Conservation (phyloP, 2,329 filamentous ascomycete genomes). For the Fusarium paranaense region DNA sequence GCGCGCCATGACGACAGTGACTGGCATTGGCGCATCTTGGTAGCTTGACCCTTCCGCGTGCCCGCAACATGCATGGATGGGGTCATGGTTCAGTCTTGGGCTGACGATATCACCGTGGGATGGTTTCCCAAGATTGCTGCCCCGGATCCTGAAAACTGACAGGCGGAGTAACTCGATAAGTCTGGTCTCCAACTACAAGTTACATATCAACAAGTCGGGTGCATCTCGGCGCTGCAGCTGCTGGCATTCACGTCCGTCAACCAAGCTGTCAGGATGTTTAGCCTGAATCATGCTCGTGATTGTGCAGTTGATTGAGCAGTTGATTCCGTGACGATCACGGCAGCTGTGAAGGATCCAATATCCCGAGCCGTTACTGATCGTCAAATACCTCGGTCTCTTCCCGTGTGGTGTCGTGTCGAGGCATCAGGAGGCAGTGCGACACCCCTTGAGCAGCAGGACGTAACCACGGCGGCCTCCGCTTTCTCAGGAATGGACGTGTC, state of each 20-base stretch:
- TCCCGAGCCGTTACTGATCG: slow-evolving; percentile 26
- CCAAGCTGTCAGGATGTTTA: slow-evolving; percentile 5
- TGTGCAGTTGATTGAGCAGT: slow-evolving; percentile 10
- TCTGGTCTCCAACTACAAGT: slow-evolving; percentile 2
- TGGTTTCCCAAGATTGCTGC: slow-evolving; percentile 7
- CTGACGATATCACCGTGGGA: slow-evolving; percentile 16
- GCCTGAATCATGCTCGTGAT: slow-evolving; percentile 22
- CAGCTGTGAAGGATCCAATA: slow-evolving; percentile 30
- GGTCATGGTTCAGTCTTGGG: slow-evolving; percentile 14
- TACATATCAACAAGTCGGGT: slow-evolving; percentile 8
- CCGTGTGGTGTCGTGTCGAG: slow-evolving; percentile 19
- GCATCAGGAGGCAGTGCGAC: slow-evolving; percentile 20
- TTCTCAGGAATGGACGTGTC: slow-evolving; percentile 30
- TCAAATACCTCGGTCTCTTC: slow-evolving; percentile 37
- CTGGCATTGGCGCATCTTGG: slow-evolving; percentile 24
- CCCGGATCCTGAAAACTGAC: slow-evolving; percentile 21
- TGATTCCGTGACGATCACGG: slow-evolving; percentile 27
- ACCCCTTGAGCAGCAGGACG: slow-evolving; percentile 7
- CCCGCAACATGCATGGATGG: slow-evolving; percentile 22
- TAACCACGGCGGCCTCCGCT: slow-evolving; percentile 32
- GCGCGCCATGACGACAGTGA: slow-evolving; percentile 39
- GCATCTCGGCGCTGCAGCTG: slow-evolving; percentile 9
- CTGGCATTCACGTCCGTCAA: background rate
- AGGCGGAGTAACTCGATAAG: background rate
- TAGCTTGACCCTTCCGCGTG: slow-evolving; percentile 20